Evolutionary conservation across 768 basidiomycete species (phyloP).

Genomic region (Lactarius indigo): DNA sequence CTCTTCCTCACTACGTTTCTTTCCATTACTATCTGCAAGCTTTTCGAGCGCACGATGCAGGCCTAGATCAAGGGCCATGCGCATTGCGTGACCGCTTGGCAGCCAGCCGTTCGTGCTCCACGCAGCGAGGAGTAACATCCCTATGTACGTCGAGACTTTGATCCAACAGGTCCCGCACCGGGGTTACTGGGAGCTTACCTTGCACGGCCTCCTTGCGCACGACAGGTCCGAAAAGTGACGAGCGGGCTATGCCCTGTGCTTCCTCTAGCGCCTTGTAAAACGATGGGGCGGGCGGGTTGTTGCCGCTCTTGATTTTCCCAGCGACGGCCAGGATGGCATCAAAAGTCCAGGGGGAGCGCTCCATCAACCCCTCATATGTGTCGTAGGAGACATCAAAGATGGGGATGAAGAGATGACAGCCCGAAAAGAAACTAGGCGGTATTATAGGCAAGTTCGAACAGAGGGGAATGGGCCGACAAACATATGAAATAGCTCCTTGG

Average conservation of each 20-base stretch:
- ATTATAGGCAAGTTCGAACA: conserved; percentile 26
- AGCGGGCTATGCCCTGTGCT: conserved; percentile 92
- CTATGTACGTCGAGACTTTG: conserved; percentile 36
- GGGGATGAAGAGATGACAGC: conserved; percentile 95
- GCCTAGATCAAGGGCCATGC: conserved; percentile 93
- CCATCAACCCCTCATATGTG: conserved; percentile 87
- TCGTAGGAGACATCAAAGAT: conserved; percentile 92
- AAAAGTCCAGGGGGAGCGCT: conserved; percentile 94
- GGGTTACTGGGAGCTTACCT: conserved; percentile 44
- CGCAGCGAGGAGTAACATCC: conserved; percentile 87
- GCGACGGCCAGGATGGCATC: conserved; percentile 92
- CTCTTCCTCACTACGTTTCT: conserved; percentile 70
- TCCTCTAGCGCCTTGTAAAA: conserved; percentile 93
- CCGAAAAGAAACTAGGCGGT: conserved; percentile 78
- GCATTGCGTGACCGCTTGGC: conserved; percentile 92
- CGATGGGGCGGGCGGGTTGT: conserved; percentile 76
- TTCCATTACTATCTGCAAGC: conserved; percentile 68
- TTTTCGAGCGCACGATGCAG: conserved; percentile 91
- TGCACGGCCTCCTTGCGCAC: conserved; percentile 94
- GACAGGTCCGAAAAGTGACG: conserved; percentile 89
- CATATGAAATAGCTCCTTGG: conserved; percentile 90
- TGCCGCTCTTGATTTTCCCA: conserved; percentile 87
- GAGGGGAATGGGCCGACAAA: conserved; percentile 36
- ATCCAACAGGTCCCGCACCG: not conserved
- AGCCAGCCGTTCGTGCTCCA: conserved; percentile 96